Evolutionary conservation across 805 yeast species (phyloP), one percentile per base, ranked within the genome.

Genomic region (Candida sphagnicola): DNA sequence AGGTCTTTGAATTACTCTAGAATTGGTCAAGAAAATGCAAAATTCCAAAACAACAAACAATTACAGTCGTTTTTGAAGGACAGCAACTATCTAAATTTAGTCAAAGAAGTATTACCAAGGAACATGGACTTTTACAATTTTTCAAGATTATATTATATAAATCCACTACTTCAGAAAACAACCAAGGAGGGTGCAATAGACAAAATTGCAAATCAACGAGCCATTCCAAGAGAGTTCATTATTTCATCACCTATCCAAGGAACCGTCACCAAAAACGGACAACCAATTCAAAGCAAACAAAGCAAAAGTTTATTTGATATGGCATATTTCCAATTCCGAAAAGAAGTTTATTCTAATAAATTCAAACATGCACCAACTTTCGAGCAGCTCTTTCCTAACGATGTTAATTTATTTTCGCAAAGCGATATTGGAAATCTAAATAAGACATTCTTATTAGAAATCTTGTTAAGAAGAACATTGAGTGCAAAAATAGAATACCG

Each of bases 401-500:
- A 59, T 29, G 19, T 48, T 3, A 39, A 39, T 18, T 41, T 59
- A 29, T 35, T 66, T 17, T 40, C 49, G 4, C 41, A 50, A 8
- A 33, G 34, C 2, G 71, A 66, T 33, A 49, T 56, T 14, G 53
- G 56, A 8, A 41, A 45, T n/a, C 43, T 67, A 35, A 58, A 67
- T 35, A 54, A 50, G 29, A 54, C 53, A 38, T 34, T 68, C 0
- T 48, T 64, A n/a, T 51, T 65, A 21, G 74, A 67, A 38, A 42
- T 65, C 4, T 51, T 68, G 31, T 39, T 68, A n/a, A 55, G 73
- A 41, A 48, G 70, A 40, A 68, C 72, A 1, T 46, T 67, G 44
- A 66, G 70, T 24, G 73, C 71, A 5, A 68, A 68, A 48, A 54
- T 68, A 17, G 64, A 51, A 3, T 68, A 54, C 41, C 44, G 74